Percentiles rank a stretch among this genome's conserved stretches.
phyloP scores from a whole-genome alignment of 371 early-diverging fungal species.

The Massospora cicadina region DNA sequence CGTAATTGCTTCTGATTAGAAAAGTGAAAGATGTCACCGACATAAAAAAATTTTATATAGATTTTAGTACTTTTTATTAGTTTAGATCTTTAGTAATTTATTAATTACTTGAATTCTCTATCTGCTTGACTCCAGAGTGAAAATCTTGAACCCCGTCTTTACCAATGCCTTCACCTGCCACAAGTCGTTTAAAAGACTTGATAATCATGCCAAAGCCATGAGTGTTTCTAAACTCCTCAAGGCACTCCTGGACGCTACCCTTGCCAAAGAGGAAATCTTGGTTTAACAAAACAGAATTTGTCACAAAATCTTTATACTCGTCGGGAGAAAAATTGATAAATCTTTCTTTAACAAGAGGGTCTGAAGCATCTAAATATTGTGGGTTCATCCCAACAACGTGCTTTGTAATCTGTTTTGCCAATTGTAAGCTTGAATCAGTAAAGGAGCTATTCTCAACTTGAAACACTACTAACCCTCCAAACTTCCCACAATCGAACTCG shows the following conservation, averaged over 20 bases:
- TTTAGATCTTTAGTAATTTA: too few species aligned
- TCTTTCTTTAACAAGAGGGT: constrained; percentile 16
- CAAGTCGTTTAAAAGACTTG: constrained; percentile 53
- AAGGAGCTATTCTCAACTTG: constrained; percentile 20
- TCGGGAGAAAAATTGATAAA: constrained; percentile 24
- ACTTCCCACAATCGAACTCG: constrained; percentile 33
- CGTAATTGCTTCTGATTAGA: too few species aligned
- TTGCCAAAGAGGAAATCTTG: constrained; percentile 66
- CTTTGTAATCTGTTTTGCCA: constrained; percentile 52
- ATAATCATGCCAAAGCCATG: constrained; percentile 25
- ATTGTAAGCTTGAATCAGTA: constrained; percentile 21
- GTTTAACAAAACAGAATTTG: constrained; percentile 37
- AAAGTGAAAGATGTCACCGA: too few species aligned
- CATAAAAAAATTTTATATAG: too few species aligned
- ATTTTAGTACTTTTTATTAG: too few species aligned
- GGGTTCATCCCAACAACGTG: constrained; percentile 64
- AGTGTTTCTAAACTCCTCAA: constrained; percentile 24
- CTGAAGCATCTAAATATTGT: constrained; percentile 22
- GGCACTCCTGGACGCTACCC: constrained; percentile 41
- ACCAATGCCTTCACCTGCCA: constrained; percentile 72
- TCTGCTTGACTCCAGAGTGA: constrained; percentile 50
- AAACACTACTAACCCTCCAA: constrained; percentile 52
- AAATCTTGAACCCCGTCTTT: constrained; percentile 45
- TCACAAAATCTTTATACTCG: constrained; percentile 30
- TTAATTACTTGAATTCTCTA: not conserved